Base-by-base conservation (phyloP, 768 basidiomycete genomes). In the Rhizopogon vulgaris region DNA sequence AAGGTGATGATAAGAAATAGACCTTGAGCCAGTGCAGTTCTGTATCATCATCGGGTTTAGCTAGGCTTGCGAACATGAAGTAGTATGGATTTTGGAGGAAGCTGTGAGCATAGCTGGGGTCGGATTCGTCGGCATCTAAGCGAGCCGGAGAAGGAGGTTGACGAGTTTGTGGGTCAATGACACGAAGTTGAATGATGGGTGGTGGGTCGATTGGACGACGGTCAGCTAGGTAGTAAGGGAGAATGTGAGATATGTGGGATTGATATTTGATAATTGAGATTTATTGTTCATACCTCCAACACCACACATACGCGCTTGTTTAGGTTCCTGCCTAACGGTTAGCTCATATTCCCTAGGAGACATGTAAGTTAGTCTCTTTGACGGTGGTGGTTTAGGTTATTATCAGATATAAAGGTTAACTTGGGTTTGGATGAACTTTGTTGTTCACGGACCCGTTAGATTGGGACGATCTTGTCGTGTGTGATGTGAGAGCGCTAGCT, bases 171-270 rank as follows among this genome's bases (percentile, higher is more conserved):
- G 81, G 84, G 70, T 93, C 87, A 59, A 90, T 75, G 50, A 96
- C 90, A 50, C 87, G 84, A 7, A 97, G 82, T 68, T 95, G 92
- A n/a, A 97, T 84, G 71, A 97, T 94, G 15, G 94, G 94, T 1
- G 94, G 93, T 0, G 94, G 94, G 74, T 97, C 94, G 64, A 97
- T 93, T 2, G 94, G 94, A 36, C 94, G 78, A n/a, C 94, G 80
- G 77, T 95, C 94, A 51, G 91, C 93, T 88, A 71, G 48, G 52
- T 51, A 30, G 45, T 37, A 37, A 15, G 42, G 25, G 22, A 22
- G 22, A 22, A 22, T 22, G n/a, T n/a, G 22, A 22, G 22, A 15
- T 11, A 52, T 30, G 43, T 17, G 6, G 46, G 25, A 38, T 37
- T 1, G 32, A 8, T 3, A 36, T 1, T 22, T 22, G 40, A 49